Evolutionary conservation across 1,284 basidiomycete species (phyloP).

Genomic region (Cutaneotrichosporon mucoides): DNA sequence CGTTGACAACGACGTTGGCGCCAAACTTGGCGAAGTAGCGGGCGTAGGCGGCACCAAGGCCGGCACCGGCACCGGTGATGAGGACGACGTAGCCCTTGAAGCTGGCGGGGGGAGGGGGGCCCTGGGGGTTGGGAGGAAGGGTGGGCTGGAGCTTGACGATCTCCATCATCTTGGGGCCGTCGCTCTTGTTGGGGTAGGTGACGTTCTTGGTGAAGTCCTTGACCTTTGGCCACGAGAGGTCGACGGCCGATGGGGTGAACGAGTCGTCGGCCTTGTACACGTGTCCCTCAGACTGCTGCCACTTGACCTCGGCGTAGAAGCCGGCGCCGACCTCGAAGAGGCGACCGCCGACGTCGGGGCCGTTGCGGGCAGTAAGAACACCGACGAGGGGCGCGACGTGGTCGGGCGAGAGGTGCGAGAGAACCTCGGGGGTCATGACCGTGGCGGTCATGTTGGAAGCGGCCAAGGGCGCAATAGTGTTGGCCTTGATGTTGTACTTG

Average conservation of each 20-base stretch:
- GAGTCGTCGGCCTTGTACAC: constrained; percentile 82
- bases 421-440: constrained; percentile 92
- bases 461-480: constrained; percentile 88
- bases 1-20: constrained; percentile 95
- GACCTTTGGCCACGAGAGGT: constrained; percentile 75
- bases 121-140: constrained; percentile 17
- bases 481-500: constrained; percentile 88
- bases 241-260: constrained; percentile 95
- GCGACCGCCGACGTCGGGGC: constrained; percentile 76
- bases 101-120: constrained; percentile 62
- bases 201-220: constrained; percentile 67
- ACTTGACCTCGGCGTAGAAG: constrained; percentile 84
- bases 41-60: constrained; percentile 88
- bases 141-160: constrained; percentile 13
- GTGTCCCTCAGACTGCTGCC: constrained; percentile 80
- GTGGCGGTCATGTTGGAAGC: constrained; percentile 92
- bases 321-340: constrained; percentile 94
- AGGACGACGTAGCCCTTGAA: constrained; percentile 90
- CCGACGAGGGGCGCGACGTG: constrained; percentile 90
- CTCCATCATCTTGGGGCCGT: constrained; percentile 62
- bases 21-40: constrained; percentile 85
- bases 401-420: constrained; percentile 87
- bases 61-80: constrained; percentile 89
- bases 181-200: constrained; percentile 66
- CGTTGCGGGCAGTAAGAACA: constrained; percentile 53